Conservation (phyloP, 768 basidiomycete genomes). For the Termitomyces sp. region DNA sequence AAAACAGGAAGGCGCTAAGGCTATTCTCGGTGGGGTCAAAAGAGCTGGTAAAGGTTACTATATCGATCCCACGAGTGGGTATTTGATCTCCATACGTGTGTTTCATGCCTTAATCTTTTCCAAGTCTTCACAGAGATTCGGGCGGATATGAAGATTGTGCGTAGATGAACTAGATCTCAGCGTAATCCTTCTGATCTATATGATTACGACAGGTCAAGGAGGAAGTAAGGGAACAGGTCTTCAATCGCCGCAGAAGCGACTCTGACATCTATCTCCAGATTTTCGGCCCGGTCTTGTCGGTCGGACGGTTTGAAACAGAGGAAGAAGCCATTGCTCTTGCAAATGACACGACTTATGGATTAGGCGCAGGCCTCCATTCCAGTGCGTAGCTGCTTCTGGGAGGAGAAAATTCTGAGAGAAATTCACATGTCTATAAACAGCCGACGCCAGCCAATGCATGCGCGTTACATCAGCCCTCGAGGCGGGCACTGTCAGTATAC, state of each 20-base stretch:
- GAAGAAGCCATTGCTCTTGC: conserved; percentile 81
- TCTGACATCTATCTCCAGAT: conserved; percentile 44
- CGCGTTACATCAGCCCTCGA: conserved; percentile 81
- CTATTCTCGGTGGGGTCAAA: conserved; percentile 76
- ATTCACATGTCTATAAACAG: conserved; percentile 25
- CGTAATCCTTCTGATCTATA: not conserved
- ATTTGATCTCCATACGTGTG: not conserved
- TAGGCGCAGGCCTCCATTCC: conserved; percentile 89
- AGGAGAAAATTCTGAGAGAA: not conserved
- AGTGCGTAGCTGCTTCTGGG: conserved; percentile 39
- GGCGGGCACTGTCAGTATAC: conserved; percentile 71
- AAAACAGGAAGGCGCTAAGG: conserved; percentile 76
- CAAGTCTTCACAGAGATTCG: conserved; percentile 80
- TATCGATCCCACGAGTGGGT: conserved; percentile 84
- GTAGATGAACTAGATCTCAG: conserved; percentile 15
- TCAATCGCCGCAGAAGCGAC: not conserved
- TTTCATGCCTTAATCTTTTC: not conserved
- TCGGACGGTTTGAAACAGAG: conserved; percentile 82
- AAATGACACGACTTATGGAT: conserved; percentile 86
- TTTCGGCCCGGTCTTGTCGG: conserved; percentile 88
- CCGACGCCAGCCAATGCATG: conserved; percentile 86
- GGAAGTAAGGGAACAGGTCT: conserved; percentile 42
- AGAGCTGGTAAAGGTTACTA: conserved; percentile 76
- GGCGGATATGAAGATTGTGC: conserved; percentile 81
- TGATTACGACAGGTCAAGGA: conserved; percentile 51